phyloP scores from a whole-genome alignment of 768 basidiomycete genomes.

The Daedaleopsis nitida region DNA sequence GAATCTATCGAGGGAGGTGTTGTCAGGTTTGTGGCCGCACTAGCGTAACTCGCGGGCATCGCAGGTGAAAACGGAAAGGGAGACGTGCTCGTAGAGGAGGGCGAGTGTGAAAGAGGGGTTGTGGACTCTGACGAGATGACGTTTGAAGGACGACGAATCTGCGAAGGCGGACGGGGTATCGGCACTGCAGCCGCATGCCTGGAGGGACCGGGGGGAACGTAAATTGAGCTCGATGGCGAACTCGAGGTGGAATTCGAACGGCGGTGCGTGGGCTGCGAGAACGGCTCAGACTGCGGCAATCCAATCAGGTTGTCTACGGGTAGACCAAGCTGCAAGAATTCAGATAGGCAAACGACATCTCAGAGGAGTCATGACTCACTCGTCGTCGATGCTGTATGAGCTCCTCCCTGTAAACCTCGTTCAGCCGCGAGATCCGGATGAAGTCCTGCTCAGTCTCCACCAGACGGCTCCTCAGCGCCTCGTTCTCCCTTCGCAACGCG shows the following conservation, averaged over 20 bases:
- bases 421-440: constrained; percentile 69
- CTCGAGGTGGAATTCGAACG: constrained; percentile 42
- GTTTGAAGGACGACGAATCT: constrained; percentile 57
- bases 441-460: constrained; percentile 79
- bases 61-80: constrained; percentile 69
- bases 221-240: constrained; percentile 50
- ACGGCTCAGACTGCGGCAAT: constrained; percentile 62
- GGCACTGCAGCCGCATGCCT: constrained; percentile 60
- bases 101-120: constrained; percentile 66
- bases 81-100: constrained; percentile 63
- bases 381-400: constrained; percentile 74
- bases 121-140: constrained; percentile 48
- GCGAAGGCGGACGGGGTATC: constrained; percentile 72
- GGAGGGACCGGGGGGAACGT: constrained; percentile 33
- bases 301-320: constrained; percentile 82
- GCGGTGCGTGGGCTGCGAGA: constrained; percentile 71
- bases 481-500: constrained; percentile 79
- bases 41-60: constrained; percentile 57
- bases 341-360: background rate
- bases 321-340: constrained; percentile 57
- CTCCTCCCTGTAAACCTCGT: constrained; percentile 85
- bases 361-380: constrained; percentile 47
- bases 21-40: constrained; percentile 65
- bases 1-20: constrained; percentile 73
- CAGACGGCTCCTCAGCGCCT: constrained; percentile 63